Base-by-base conservation (phyloP, 768 basidiomycete genomes). In the Rhodotorula kratochvilovae region DNA sequence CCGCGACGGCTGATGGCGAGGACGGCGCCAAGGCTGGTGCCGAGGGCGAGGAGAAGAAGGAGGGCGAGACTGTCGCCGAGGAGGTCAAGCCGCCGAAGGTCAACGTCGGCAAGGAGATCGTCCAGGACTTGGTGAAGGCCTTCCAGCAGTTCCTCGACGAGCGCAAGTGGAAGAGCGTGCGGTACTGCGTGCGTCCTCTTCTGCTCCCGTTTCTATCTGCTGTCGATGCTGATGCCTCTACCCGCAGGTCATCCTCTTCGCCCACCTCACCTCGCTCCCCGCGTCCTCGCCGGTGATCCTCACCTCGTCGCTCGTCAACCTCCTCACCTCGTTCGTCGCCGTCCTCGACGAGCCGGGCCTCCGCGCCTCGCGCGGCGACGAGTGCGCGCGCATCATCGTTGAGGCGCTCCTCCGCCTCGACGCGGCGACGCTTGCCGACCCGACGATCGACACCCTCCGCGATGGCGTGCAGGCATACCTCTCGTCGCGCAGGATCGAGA, bases 281-380 rank as follows among this genome's bases (percentile, higher is more conserved):
- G 5, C 57, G 33, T 39, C 65, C 0, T 81, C 58, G 21, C 73
- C 76, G 0, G 51, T 94, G 3, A 85, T 97, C 61, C 87, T 90
- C 5, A 79, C 87, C 0, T 85, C 88, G 16, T 94, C 93, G 5
- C 86, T 97, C 84, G 82, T 89, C 55, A 84, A 87, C 13, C 85
- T 96, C 39, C 84, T 96, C 35, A 87, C 89, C 73, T 89, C 92
- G 0, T 91, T 96, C 79, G 87, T 88, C 5, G 84, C 88, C 2
- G 94, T 95, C 6, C 83, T 96, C 29, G 90, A 92, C 77, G 92
- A 93, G 78, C 91, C 93, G 66, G 90, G 89, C 58, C 90, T 91
- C 4, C 91, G 91, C 8, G 87, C 89, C 73, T 87, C 88, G n/a
- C 86, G 91, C 27, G 91, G 89, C 5, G 88, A 90, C 80, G 85